Percentiles rank a stretch among this genome's conserved stretches.
phyloP scores from a whole-genome alignment of 2,329 filamentous ascomycete genomes.

The Penicillium sp. region DNA sequence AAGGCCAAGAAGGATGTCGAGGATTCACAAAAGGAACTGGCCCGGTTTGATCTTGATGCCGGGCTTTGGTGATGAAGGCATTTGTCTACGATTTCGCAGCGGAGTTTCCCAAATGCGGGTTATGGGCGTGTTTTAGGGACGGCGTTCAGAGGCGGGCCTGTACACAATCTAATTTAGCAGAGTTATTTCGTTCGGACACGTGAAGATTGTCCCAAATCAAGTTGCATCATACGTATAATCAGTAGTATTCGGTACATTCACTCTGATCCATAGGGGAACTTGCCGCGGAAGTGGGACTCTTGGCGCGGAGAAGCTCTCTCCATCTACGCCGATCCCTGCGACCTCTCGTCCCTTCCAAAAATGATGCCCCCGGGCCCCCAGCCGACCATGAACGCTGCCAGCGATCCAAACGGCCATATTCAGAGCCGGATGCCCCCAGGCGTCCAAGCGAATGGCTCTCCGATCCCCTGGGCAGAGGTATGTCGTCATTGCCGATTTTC shows the following conservation, averaged over 20 bases:
- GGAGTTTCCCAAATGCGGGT: no score
- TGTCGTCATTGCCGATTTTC: slow-evolving; percentile 11
- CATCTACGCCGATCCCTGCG: slow-evolving; percentile 18
- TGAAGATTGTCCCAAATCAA: no score
- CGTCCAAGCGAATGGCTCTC: not conserved
- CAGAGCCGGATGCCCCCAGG: not conserved
- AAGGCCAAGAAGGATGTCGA: slow-evolving; percentile 99
- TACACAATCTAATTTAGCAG: no score
- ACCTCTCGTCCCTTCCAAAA: slow-evolving; percentile 6
- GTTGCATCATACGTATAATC: no score
- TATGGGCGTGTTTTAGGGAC: not conserved
- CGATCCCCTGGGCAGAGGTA: slow-evolving; percentile 24
- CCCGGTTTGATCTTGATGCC: slow-evolving; percentile 82
- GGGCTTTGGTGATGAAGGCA: slow-evolving; percentile 58
- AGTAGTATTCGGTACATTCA: not conserved
- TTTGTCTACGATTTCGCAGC: slow-evolving; percentile 5
- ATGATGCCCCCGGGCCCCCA: slow-evolving; percentile 1
- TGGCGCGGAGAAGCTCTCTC: slow-evolving; percentile 23
- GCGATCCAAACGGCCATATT: not conserved
- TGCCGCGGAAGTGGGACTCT: slow-evolving; percentile 4
- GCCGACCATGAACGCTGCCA: slow-evolving; percentile 9
- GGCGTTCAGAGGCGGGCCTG: no score
- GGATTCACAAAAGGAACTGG: slow-evolving; percentile 85
- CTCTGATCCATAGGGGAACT: not conserved
- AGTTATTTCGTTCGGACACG: no score